A percentile compares a stretch with the other conserved stretches of the same genome.
These are phyloP conservation scores for Ophiocordyceps polyrhachis-furcata DNA, from an alignment of 2,329 filamentous ascomycete species.

Conservation along the genomic window DNA sequence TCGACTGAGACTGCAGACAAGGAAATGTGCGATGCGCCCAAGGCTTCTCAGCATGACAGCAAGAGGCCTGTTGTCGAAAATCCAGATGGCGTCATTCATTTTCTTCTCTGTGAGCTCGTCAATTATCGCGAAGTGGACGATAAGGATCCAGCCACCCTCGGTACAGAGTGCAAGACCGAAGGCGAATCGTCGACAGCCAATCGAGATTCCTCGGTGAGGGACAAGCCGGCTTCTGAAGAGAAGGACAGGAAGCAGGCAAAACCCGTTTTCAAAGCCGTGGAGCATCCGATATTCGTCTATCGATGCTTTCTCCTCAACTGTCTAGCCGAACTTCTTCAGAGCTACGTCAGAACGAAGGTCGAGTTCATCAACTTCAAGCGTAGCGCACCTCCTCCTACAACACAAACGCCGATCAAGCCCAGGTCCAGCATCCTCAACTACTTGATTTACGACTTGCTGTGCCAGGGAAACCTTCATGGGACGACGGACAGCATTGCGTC, in stretches of 20 bases:
- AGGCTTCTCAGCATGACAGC: slow-evolving; percentile 37
- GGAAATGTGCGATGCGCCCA: slow-evolving; percentile 45
- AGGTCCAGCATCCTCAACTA: slow-evolving; percentile 88
- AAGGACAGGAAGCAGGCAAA: slow-evolving; percentile 50
- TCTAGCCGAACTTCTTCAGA: slow-evolving; percentile 72
- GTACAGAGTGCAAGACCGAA: slow-evolving; percentile 23
- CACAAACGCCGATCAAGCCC: slow-evolving; percentile 81
- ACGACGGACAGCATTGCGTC: slow-evolving; percentile 55
- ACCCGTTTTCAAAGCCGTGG: slow-evolving; percentile 67
- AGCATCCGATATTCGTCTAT: slow-evolving; percentile 93
- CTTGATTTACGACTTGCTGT: slow-evolving; percentile 60
- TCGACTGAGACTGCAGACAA: slow-evolving; percentile 41
- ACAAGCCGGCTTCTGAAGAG: slow-evolving; percentile 14
- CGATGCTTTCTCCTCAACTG: slow-evolving; percentile 89
- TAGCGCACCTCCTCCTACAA: slow-evolving; percentile 66
- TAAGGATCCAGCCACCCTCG: slow-evolving; percentile 36
- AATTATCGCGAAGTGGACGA: slow-evolving; percentile 89
- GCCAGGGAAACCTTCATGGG: slow-evolving; percentile 39
- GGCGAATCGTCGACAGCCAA: slow-evolving; percentile 11
- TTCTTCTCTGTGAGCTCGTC: slow-evolving; percentile 77
- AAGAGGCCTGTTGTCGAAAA: slow-evolving; percentile 80
- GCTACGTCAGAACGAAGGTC: slow-evolving; percentile 87
- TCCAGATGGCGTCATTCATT: slow-evolving; percentile 88
- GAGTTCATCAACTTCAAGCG: slow-evolving; percentile 99
- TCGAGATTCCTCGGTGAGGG: slow-evolving; percentile 13